Conservation (phyloP, 345 rosid genomes). For the Eucalyptus dawsonii region DNA sequence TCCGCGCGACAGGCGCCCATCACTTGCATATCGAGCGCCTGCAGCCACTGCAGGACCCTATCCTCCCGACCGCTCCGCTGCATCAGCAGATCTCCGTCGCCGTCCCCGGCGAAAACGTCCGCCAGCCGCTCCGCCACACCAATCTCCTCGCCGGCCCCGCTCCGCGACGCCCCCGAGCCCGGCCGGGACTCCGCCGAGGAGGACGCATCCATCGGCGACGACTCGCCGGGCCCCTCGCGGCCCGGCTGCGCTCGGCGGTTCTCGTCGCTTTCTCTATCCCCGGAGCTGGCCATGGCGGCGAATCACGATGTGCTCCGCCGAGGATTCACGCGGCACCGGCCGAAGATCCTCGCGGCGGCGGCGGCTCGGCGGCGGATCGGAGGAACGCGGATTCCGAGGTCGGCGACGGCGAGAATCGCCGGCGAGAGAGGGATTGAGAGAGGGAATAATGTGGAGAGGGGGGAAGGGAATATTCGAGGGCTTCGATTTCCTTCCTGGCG, state of each 20-base stretch:
- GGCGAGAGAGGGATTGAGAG: not conserved
- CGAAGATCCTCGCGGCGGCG: not conserved
- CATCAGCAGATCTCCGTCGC: constrained; percentile 56
- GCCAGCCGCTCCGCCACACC: constrained; percentile 42
- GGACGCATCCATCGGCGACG: not conserved
- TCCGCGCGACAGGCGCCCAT: constrained; percentile 95
- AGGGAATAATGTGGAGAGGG: not conserved
- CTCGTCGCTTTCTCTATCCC: constrained; percentile 9
- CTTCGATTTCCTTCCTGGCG: not conserved
- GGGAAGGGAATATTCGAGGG: not conserved
- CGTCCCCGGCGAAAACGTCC: constrained; percentile 30
- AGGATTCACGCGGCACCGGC: not conserved
- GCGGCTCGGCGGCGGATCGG: not conserved
- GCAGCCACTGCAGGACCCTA: constrained; percentile 80
- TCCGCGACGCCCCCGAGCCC: constrained; percentile 2
- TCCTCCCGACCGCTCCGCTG: constrained; percentile 55
- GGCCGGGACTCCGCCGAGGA: constrained; percentile 22
- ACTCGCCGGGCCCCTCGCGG: constrained; percentile 12
- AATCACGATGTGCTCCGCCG: not conserved
- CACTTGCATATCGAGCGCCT: constrained; percentile 84
- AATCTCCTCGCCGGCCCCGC: constrained; percentile 1
- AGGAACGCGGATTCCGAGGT: not conserved
- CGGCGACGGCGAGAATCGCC: not conserved
- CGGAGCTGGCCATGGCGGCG: not conserved
- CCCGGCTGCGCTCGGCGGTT: constrained; percentile 15